Evolutionary conservation across 768 basidiomycete genomes (phyloP), one percentile per base, ranked within the genome.

Genomic region (Tulasnella sp.): DNA sequence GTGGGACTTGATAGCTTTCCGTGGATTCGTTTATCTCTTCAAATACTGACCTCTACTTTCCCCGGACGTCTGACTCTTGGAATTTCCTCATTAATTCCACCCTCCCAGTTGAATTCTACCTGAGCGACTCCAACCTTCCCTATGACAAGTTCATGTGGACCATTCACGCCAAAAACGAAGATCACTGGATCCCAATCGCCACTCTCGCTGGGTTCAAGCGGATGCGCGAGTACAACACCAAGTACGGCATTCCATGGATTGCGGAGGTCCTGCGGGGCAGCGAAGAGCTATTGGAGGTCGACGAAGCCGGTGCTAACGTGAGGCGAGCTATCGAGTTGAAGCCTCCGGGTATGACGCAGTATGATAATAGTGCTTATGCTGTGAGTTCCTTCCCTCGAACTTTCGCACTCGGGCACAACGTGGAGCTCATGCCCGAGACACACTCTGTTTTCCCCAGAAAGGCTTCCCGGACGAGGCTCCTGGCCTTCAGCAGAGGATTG

Each of bases 81-180:
- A 9, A 58, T 52, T 29, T 3, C 19, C 29, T 3, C 19, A 58
- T 38, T 17, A 37, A 38, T 39, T 54, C 36, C 36, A 29, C 15
- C 5, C n/a, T 6, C 49, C 31, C 52, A 97, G 96, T 97, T 80
- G 93, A 96, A 82, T 98, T 97, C 83, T 97, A 98, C 86, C 96
- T 99, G 84, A 93, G 93, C 72, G 95, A 97, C 83, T 88, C 94
- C n/a, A 97, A 98, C 83, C 88, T 99, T 73, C 96, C 96, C 1
- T 95, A 89, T 79, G 93, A 95, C 86, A 92, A 89, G 84, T 97
- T 96, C 86, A 94, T 97, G 93, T 98, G 95, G 94, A 90, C 92
- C 3, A 84, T 96, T 68, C 90, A 97, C 82, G 89, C 90, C 34
- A 82, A 83, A 72, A 91, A 90, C 78, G 85, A 88, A 1, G 91